Conservation (phyloP, 2,329 filamentous ascomycete species). For the Colletotrichum tanaceti region DNA sequence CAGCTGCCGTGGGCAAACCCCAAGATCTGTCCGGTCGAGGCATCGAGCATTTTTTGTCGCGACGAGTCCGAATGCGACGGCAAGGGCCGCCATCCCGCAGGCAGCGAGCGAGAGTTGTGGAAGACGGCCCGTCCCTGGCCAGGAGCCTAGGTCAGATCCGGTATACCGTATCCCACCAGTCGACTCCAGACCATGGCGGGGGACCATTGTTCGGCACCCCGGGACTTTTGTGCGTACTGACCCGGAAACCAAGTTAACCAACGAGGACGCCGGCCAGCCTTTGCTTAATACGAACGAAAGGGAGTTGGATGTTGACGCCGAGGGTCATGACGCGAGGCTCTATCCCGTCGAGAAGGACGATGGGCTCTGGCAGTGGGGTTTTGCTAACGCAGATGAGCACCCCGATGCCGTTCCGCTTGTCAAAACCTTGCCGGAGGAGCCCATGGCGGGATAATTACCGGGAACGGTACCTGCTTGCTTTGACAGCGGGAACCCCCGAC, state of each 20-base stretch:
- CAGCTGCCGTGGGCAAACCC: constrained; percentile 13
- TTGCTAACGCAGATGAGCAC: constrained; percentile 54
- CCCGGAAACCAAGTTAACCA: constrained; percentile 53
- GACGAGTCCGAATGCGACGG: constrained; percentile 54
- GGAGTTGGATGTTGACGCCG: constrained; percentile 45
- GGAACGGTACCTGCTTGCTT: constrained; percentile 59
- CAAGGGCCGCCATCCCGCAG: constrained; percentile 43
- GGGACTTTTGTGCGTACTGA: constrained; percentile 61
- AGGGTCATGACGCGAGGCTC: constrained; percentile 34
- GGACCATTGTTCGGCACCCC: constrained; percentile 57
- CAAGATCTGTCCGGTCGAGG: constrained; percentile 14
- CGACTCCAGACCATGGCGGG: constrained; percentile 58
- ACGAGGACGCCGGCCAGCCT: constrained; percentile 51
- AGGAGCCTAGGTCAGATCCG: constrained; percentile 61
- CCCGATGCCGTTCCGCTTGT: constrained; percentile 55
- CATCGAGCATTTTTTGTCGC: constrained; percentile 44
- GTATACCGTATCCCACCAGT: constrained; percentile 51
- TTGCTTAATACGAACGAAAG: constrained; percentile 64
- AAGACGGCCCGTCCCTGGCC: constrained; percentile 60
- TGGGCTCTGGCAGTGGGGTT: constrained; percentile 66
- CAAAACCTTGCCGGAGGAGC: constrained; percentile 63
- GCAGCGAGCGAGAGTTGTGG: constrained; percentile 40
- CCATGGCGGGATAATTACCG: constrained; percentile 61
- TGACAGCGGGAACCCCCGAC: constrained; percentile 58
- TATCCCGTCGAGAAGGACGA: constrained; percentile 44